Evolutionary conservation across 495 filamentous ascomycete species (phyloP).

Genomic region (Aspergillus avenaceus): DNA sequence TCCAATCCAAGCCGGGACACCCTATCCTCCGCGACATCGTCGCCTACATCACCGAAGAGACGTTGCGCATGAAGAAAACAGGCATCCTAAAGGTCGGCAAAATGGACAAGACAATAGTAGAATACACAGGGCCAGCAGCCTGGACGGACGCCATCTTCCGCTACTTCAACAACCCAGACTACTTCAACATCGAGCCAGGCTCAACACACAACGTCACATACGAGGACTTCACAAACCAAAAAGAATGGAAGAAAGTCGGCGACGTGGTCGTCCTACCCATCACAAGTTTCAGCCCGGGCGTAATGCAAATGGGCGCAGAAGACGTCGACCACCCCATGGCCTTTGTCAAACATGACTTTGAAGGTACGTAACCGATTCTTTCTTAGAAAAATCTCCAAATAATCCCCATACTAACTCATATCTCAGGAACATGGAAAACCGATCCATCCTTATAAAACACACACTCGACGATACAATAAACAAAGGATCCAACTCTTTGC

Average conservation of each 20-base stretch:
- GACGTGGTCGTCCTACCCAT: conserved; percentile 94
- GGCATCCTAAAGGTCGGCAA: conserved; percentile 61
- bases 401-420: not conserved
- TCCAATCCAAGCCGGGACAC: conserved; percentile 91
- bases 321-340: conserved; percentile 93
- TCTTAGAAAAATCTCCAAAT: no score
- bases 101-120: conserved; percentile 78
- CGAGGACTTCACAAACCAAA: conserved; percentile 86
- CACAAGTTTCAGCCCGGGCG: conserved; percentile 94
- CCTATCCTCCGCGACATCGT: conserved; percentile 87
- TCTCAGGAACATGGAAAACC: conserved; percentile 34
- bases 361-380: conserved; percentile 56
- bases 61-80: conserved; percentile 67
- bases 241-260: conserved; percentile 75
- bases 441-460: conserved; percentile 30
- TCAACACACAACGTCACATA: conserved; percentile 71
- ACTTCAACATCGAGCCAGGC: conserved; percentile 75
- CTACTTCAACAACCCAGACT: conserved; percentile 89
- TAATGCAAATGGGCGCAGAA: conserved; percentile 88
- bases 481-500: not conserved
- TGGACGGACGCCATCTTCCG: conserved; percentile 93
- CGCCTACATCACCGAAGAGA: conserved; percentile 75
- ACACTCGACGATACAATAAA: not conserved
- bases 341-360: conserved; percentile 96
- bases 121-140: conserved; percentile 90